Base-by-base conservation (phyloP, 352 stramenopile genomes). In the Blastocystis sp. region DNA sequence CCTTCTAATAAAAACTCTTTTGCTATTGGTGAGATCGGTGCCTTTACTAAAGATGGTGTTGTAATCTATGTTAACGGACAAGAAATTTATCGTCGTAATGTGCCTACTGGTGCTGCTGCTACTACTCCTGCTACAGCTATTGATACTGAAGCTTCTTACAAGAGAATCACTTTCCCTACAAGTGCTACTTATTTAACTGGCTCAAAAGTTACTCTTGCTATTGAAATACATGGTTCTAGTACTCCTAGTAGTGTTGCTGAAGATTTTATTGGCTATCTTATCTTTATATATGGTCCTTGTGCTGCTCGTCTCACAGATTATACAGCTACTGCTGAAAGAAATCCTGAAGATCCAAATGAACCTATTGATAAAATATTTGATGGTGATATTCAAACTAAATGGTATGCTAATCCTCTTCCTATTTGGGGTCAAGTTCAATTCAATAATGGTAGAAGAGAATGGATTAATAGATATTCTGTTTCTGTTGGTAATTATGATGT, bases 81-180 rank as follows among this genome's bases (percentile, higher is more conserved):
- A 33, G 44, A 55, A n/a, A 55, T 55, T 31, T 55, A 55, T 24
- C 44, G 44, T 32, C 16, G 41, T 4, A 55, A 55, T 24, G 30
- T 27, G 4, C 3, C 43, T 10, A 13, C 44, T 31, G 9, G 13
- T n/a, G 44, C 10, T 3, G 21, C 44, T 6, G 24, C 9, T 21
- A 55, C 44, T 16, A 55, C 44, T 5, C n/a, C 10, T 9, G 9
- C 44, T 31, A 34, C 44, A 24, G 44, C 9, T 10, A 9, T 19
- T 0, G 44, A 55, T 31, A 33, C 30, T 16, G 13, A 45, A 2
- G 37, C 11, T 24, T 18, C 21, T 24, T 55, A n/a, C 10, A 18
- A 27, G 25, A 28, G 44, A 10, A n/a, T n/a, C n/a, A n/a, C n/a
- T n/a, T n/a, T n/a, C n/a, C n/a, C n/a, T n/a, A n/a, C n/a, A n/a